These are phyloP conservation scores for Aspergillus niger DNA, from an alignment of 2,329 filamentous ascomycete genomes.

Conservation along the genomic window DNA sequence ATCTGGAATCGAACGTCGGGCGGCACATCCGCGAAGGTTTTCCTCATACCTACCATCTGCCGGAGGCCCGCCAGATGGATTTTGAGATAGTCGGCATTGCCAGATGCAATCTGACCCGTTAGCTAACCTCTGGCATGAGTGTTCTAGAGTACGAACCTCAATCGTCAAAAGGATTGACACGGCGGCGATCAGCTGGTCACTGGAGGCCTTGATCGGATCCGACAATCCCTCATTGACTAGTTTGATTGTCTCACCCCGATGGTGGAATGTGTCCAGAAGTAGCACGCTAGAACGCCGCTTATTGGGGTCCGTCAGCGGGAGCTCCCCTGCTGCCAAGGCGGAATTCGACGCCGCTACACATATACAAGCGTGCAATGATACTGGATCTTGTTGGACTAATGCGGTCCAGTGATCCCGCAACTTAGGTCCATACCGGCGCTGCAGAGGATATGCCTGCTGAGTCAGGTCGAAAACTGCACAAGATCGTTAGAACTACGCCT, in stretches of 20 bases:
- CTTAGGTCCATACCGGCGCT: conserved; percentile 36
- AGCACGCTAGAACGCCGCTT: conserved; percentile 33
- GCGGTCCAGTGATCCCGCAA: conserved; percentile 40
- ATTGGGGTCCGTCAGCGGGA: conserved; percentile 37
- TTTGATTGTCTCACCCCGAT: conserved; percentile 43
- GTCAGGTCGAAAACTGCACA: conserved; percentile 40
- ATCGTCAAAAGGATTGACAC: conserved; percentile 44
- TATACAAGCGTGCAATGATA: conserved; percentile 40
- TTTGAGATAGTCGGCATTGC: conserved; percentile 42
- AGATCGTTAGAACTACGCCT: conserved; percentile 11
- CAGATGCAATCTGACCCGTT: conserved; percentile 38
- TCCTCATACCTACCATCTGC: conserved; percentile 42
- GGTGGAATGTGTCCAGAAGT: conserved; percentile 41
- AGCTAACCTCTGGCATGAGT: conserved; percentile 5
- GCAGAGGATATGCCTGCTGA: conserved; percentile 39
- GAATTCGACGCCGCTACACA: conserved; percentile 42
- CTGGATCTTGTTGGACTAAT: conserved; percentile 39
- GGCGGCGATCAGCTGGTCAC: conserved; percentile 42
- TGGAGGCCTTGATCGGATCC: conserved; percentile 40
- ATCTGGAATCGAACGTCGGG: conserved; percentile 42
- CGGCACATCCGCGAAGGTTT: conserved; percentile 41
- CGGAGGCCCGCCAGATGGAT: conserved; percentile 43
- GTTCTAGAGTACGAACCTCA: conserved; percentile 31
- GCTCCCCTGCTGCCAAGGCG: conserved; percentile 36
- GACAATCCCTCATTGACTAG: conserved; percentile 43